Evolutionary conservation across 768 basidiomycete species (phyloP).

Genomic region (Phylloporus rhodoxanthus): DNA sequence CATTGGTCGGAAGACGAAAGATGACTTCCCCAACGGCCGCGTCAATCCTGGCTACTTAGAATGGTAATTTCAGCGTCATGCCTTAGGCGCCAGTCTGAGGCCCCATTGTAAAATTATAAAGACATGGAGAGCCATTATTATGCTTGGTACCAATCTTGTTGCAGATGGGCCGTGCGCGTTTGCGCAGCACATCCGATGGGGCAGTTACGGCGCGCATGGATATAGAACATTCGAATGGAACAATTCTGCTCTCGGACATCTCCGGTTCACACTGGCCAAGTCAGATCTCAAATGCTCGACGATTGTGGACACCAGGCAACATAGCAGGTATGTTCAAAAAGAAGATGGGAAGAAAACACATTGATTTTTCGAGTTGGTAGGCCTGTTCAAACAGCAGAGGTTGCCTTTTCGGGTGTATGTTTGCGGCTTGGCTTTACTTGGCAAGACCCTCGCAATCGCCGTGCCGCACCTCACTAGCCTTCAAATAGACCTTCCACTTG

Average conservation of each 20-base stretch:
- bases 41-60: neutral
- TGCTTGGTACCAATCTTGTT: neutral
- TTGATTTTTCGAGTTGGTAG: neutral
- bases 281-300: neutral
- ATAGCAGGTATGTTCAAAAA: neutral
- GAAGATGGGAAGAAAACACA: neutral
- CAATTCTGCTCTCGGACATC: constrained; percentile 8
- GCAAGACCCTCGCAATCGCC: neutral
- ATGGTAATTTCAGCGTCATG: neutral
- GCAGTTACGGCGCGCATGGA: constrained; percentile 11
- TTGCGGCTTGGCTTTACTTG: neutral
- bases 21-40: neutral
- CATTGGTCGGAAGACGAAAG: neutral
- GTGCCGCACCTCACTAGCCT: neutral
- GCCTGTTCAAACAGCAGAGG: constrained; percentile 3
- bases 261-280: constrained; percentile 4
- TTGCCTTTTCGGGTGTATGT: constrained; percentile 10
- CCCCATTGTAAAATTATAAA: neutral
- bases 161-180: neutral
- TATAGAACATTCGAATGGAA: constrained; percentile 28
- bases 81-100: neutral
- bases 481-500: constrained; percentile 8
- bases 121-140: neutral
- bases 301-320: neutral
- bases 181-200: no score